Percentiles rank a stretch among this genome's conserved stretches.
These are phyloP conservation scores for Fusarium albosuccineum DNA, from an alignment of 2,329 filamentous ascomycete species.

Conservation along the genomic window DNA sequence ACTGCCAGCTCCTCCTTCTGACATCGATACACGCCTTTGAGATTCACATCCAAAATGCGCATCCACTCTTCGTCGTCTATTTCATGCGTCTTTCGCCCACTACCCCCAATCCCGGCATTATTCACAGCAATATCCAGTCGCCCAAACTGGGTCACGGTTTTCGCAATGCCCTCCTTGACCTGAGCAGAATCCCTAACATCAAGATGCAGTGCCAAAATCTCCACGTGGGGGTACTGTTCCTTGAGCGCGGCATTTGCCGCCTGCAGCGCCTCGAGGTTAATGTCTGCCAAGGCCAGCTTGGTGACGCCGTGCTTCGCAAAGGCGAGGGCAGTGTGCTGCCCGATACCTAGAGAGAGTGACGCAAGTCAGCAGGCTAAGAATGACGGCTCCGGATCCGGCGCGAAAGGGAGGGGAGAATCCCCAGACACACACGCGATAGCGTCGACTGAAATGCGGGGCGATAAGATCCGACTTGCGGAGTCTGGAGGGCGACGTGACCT, in stretches of 20 bases:
- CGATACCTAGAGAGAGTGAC: slow-evolving; percentile 58
- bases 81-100: slow-evolving; percentile 59
- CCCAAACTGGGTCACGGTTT: slow-evolving; percentile 60
- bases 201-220: slow-evolving; percentile 56
- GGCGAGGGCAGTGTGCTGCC: slow-evolving; percentile 59
- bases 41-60: slow-evolving; percentile 64
- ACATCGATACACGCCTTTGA: slow-evolving; percentile 69
- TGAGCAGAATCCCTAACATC: slow-evolving; percentile 60
- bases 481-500: slow-evolving; percentile 32
- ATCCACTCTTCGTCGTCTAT: slow-evolving; percentile 62
- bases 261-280: slow-evolving; percentile 53
- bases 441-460: slow-evolving; percentile 13
- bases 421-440: background rate
- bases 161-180: slow-evolving; percentile 58
- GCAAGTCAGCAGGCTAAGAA: slow-evolving; percentile 10
- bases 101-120: slow-evolving; percentile 65
- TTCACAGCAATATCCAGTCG: slow-evolving; percentile 69
- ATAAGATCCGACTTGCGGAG: background rate
- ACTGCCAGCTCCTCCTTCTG: slow-evolving; percentile 64
- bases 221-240: slow-evolving; percentile 54
- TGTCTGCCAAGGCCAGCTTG: slow-evolving; percentile 61
- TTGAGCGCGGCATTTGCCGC: slow-evolving; percentile 51
- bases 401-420: background rate
- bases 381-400: slow-evolving; percentile 1
- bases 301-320: slow-evolving; percentile 63